A percentile compares a stretch with the other conserved stretches of the same genome.
Evolutionary conservation across 805 yeast species (phyloP).

Genomic region (Metschnikowia gruessii): DNA sequence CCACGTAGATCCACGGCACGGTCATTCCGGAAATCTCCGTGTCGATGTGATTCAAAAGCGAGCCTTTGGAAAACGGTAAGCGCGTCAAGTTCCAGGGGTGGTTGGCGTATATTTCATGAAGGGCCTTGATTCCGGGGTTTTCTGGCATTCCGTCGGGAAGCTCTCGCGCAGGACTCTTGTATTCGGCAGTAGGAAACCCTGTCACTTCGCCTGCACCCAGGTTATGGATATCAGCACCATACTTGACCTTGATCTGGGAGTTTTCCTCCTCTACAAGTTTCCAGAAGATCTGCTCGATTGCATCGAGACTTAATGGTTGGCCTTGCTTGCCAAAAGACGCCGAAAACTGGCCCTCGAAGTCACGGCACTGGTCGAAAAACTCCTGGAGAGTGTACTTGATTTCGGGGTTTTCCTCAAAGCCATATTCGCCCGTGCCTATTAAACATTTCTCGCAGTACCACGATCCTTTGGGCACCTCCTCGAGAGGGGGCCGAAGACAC

Average conservation of each 20-base stretch:
- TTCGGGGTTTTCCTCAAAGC: slow-evolving; percentile 68
- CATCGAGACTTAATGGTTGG: slow-evolving; percentile 38
- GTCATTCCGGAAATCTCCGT: slow-evolving; percentile 88
- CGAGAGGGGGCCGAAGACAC: slow-evolving; percentile 61
- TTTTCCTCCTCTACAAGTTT: slow-evolving; percentile 38
- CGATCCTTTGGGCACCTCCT: slow-evolving; percentile 49
- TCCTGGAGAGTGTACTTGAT: slow-evolving; percentile 53
- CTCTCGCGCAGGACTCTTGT: slow-evolving; percentile 23
- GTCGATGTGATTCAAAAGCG: slow-evolving; percentile 63
- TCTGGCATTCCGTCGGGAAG: slow-evolving; percentile 6
- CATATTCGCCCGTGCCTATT: slow-evolving; percentile 85
- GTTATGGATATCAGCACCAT: slow-evolving; percentile 85
- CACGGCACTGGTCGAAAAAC: slow-evolving; percentile 55
- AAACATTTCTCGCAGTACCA: slow-evolving; percentile 87
- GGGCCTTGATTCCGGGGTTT: slow-evolving; percentile 15
- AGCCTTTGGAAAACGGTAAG: slow-evolving; percentile 66
- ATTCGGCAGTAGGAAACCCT: slow-evolving; percentile 58
- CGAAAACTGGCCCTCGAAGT: slow-evolving; percentile 46
- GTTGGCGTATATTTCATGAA: slow-evolving; percentile 35
- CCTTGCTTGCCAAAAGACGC: slow-evolving; percentile 25
- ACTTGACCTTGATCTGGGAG: slow-evolving; percentile 57
- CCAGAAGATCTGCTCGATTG: slow-evolving; percentile 71
- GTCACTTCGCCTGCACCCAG: slow-evolving; percentile 61
- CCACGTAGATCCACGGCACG: slow-evolving; percentile 91
- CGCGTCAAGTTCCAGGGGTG: slow-evolving; percentile 78